Conservation (phyloP, 2,329 filamentous ascomycete genomes). For the Verticillium alfalfae region DNA sequence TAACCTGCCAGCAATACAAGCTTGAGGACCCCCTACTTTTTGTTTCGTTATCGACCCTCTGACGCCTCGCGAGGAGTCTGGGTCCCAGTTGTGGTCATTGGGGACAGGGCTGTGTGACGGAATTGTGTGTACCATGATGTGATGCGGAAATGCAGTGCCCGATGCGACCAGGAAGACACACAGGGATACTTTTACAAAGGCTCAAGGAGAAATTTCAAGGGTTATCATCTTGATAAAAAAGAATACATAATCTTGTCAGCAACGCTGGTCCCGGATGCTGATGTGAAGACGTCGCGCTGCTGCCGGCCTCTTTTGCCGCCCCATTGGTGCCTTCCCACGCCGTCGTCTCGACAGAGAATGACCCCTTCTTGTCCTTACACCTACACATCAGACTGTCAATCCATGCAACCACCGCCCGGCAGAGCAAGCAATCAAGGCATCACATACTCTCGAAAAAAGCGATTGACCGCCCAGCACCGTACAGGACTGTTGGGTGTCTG, state of each 20-base stretch:
- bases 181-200: background rate
- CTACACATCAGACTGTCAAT: constrained; percentile 26
- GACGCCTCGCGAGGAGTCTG: no score
- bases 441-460: constrained; percentile 55
- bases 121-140: no score
- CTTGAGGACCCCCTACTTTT: background rate
- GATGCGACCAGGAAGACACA: background rate
- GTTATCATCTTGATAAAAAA: background rate
- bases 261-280: background rate
- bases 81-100: no score
- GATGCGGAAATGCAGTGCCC: no score
- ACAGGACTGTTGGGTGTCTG: constrained; percentile 39
- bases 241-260: constrained; percentile 1
- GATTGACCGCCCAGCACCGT: constrained; percentile 51
- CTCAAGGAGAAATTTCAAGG: background rate
- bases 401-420: background rate
- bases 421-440: no score
- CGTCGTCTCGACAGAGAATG: constrained; percentile 59
- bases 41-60: no score
- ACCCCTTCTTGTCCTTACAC: constrained; percentile 51
- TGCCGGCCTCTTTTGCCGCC: background rate
- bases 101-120: no score
- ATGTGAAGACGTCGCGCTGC: background rate
- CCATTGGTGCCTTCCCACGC: constrained; percentile 45
- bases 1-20: constrained; percentile 9